phyloP scores from a whole-genome alignment of 371 early-diverging fungal genomes.

The Syncephalis fuscata region DNA sequence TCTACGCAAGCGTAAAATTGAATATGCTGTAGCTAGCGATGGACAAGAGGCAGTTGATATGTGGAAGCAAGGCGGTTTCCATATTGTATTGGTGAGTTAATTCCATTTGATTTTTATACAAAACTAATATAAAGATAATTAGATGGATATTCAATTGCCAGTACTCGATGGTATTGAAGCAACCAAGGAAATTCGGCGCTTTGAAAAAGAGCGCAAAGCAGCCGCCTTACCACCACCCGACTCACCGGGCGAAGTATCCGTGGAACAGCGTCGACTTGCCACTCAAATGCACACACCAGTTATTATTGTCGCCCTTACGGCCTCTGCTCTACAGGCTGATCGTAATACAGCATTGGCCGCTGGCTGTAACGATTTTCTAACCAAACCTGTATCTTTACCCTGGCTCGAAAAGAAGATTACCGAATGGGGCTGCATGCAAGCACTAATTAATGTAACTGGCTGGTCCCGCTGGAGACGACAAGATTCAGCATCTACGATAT shows the following conservation, averaged over 20 bases:
- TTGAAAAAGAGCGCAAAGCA: conserved; percentile 45
- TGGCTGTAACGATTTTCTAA: conserved; percentile 81
- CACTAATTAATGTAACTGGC: conserved; percentile 70
- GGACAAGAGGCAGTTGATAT: conserved; percentile 62
- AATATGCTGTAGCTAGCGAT: conserved; percentile 48
- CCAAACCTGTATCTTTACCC: conserved; percentile 63
- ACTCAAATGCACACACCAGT: conserved; percentile 47
- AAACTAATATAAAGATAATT: not conserved
- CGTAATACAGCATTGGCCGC: conserved; percentile 64
- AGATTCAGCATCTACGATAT: not conserved
- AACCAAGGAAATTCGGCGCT: conserved; percentile 46
- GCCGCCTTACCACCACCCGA: conserved; percentile 27
- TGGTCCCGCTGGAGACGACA: conserved; percentile 50
- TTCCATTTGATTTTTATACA: not conserved
- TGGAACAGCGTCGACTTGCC: conserved; percentile 1
- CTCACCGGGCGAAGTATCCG: conserved; percentile 3
- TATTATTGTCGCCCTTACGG: conserved; percentile 80
- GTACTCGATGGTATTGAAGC: conserved; percentile 70
- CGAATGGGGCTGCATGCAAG: conserved; percentile 90
- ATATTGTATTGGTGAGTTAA: conserved; percentile 47
- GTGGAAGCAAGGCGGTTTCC: conserved; percentile 50
- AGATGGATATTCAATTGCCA: conserved; percentile 76
- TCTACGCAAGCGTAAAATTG: conserved; percentile 55
- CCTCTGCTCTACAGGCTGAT: conserved; percentile 56
- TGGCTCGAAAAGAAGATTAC: conserved; percentile 77